A percentile compares a stretch with the other conserved stretches of the same genome.
Evolutionary conservation across 225 moss, liverwort and hornwort species (phyloP).

Genomic region (Thuidium tamariscinum): DNA sequence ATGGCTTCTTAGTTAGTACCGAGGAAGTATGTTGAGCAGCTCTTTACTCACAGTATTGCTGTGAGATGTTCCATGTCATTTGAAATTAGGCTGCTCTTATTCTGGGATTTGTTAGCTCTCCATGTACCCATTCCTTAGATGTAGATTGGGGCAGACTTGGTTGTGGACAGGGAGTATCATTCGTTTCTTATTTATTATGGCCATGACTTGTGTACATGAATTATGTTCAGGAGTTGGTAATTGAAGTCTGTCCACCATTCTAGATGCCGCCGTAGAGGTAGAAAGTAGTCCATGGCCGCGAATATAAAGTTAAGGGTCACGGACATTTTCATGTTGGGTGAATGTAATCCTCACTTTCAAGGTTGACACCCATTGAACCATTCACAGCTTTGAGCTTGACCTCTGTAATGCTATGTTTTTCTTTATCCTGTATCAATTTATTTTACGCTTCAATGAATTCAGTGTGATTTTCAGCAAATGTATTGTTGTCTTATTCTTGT

Average conservation of each 20-base stretch:
- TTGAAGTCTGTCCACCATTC: slow-evolving; percentile 9
- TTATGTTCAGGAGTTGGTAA: slow-evolving; percentile 23
- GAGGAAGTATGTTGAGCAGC: slow-evolving; percentile 19
- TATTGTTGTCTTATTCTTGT: background rate
- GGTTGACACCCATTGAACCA: slow-evolving; percentile 5
- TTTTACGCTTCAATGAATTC: background rate
- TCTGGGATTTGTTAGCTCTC: slow-evolving; percentile 18
- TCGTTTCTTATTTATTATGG: slow-evolving; percentile 24
- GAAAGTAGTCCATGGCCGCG: background rate
- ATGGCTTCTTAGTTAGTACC: slow-evolving; percentile 10
- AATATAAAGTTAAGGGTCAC: background rate
- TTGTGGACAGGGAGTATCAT: slow-evolving; percentile 8
- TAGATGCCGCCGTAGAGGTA: background rate
- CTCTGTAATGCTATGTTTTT: slow-evolving; percentile 6
- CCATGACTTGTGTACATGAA: slow-evolving; percentile 18
- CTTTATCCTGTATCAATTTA: background rate
- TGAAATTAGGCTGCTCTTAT: slow-evolving; percentile 21
- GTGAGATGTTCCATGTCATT: slow-evolving; percentile 24
- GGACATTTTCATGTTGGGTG: slow-evolving; percentile 17
- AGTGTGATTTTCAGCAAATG: background rate
- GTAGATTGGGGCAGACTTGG: slow-evolving; percentile 17
- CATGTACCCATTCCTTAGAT: slow-evolving; percentile 20
- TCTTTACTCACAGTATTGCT: slow-evolving; percentile 13
- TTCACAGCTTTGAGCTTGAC: slow-evolving; percentile 19
- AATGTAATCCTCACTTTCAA: slow-evolving; percentile 14